These are phyloP conservation scores for Myxozyma monticola DNA, from an alignment of 805 yeast species.

Conservation along the genomic window DNA sequence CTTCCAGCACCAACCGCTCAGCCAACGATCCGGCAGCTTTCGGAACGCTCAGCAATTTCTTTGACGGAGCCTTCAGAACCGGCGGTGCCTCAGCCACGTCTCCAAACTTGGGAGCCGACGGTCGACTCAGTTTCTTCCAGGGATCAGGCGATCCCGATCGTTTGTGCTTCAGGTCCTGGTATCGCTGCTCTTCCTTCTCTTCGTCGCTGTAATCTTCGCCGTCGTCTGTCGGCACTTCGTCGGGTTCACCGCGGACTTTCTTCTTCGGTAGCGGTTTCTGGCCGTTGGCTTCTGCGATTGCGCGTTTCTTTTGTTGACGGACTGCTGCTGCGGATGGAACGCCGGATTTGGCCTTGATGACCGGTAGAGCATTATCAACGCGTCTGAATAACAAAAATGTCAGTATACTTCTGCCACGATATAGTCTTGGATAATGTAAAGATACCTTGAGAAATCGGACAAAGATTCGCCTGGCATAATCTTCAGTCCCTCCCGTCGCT, in stretches of 20 bases:
- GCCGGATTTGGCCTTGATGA: slow-evolving; percentile 40
- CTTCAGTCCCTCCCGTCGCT: slow-evolving; percentile 22
- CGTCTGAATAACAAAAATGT: slow-evolving; percentile 33
- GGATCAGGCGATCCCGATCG: slow-evolving; percentile 45
- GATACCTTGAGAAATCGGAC: slow-evolving; percentile 38
- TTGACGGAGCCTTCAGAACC: slow-evolving; percentile 38
- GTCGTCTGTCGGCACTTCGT: slow-evolving; percentile 35
- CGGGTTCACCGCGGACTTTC: slow-evolving; percentile 26
- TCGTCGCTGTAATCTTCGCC: slow-evolving; percentile 26
- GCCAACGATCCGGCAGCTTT: slow-evolving; percentile 45
- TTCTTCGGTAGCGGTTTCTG: slow-evolving; percentile 25
- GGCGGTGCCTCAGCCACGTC: slow-evolving; percentile 47
- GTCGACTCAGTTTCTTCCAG: slow-evolving; percentile 41
- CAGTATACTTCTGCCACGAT: neutral
- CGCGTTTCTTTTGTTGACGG: slow-evolving; percentile 28
- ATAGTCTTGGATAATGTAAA: neutral
- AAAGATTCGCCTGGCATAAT: slow-evolving; percentile 42
- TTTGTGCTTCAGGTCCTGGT: slow-evolving; percentile 19
- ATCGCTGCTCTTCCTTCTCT: slow-evolving; percentile 33
- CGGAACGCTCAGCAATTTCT: slow-evolving; percentile 41
- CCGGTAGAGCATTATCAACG: slow-evolving; percentile 45
- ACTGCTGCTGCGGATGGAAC: slow-evolving; percentile 36
- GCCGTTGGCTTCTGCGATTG: slow-evolving; percentile 30
- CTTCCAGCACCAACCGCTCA: slow-evolving; percentile 41
- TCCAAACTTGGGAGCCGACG: slow-evolving; percentile 43